Evolutionary conservation across 2,329 filamentous ascomycete species (phyloP).

Genomic region (Thelonectria discophora): DNA sequence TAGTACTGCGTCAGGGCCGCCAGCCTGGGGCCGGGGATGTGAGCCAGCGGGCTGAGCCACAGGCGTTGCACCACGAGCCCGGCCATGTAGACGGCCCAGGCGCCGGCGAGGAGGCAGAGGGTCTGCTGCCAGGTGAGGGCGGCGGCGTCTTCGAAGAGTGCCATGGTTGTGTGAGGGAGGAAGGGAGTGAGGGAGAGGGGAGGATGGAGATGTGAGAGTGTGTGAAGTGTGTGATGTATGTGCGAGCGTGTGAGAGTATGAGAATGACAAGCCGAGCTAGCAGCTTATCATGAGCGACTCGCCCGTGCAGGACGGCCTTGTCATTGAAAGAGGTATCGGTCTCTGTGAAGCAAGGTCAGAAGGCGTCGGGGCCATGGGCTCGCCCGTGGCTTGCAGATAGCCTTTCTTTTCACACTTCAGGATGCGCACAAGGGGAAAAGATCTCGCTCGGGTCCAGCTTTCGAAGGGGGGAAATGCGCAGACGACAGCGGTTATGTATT

Average conservation of each 20-base stretch:
- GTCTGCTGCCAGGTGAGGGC: constrained; percentile 40
- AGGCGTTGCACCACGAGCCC: constrained; percentile 45
- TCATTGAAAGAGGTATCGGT: constrained; percentile 37
- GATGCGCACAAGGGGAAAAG: constrained; percentile 21
- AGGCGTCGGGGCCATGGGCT: constrained; percentile 36
- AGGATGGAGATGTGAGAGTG: too few species aligned
- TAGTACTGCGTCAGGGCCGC: constrained; percentile 52
- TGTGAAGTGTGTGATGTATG: background rate
- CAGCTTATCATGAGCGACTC: constrained; percentile 40
- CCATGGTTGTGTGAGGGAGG: constrained; percentile 36
- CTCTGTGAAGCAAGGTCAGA: constrained; percentile 15
- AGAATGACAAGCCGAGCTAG: constrained; percentile 16
- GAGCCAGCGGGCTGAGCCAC: constrained; percentile 50
- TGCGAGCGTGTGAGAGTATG: constrained; percentile 9
- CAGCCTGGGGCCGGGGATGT: constrained; percentile 51
- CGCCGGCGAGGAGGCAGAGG: constrained; percentile 33
- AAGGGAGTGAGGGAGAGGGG: too few species aligned
- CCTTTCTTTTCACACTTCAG: constrained; percentile 34
- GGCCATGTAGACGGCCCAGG: constrained; percentile 44
- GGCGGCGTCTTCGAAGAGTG: constrained; percentile 34
- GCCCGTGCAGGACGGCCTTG: constrained; percentile 39
- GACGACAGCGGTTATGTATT: constrained; percentile 38
- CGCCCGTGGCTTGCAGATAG: constrained; percentile 34
- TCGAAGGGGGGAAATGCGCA: constrained; percentile 31
- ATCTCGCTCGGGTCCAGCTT: constrained; percentile 1